Conservation (phyloP, 768 basidiomycete species). For the Psilocybe subaeruginosa region DNA sequence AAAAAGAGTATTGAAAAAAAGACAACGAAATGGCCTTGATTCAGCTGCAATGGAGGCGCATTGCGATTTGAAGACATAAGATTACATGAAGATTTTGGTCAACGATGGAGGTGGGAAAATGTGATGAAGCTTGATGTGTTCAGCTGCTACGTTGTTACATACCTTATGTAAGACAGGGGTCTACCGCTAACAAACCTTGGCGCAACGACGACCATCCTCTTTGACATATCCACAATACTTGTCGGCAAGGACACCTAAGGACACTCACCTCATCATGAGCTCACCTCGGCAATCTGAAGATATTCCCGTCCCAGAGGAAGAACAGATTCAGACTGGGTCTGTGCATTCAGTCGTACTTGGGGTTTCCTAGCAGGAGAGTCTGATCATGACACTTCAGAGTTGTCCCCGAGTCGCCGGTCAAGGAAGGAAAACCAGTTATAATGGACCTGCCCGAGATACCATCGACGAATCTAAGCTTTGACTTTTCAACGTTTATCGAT, state of each 20-base stretch:
- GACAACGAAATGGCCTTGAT: slow-evolving; percentile 52
- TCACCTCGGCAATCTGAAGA: slow-evolving; percentile 18
- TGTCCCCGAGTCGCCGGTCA: slow-evolving; percentile 3
- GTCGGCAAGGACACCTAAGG: too few species aligned
- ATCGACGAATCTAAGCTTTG: slow-evolving; percentile 43
- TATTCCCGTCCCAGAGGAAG: slow-evolving; percentile 11
- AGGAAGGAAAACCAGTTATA: slow-evolving; percentile 4
- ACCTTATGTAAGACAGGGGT: slow-evolving; percentile 19
- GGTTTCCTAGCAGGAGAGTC: slow-evolving; percentile 24
- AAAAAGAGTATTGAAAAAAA: slow-evolving; percentile 54
- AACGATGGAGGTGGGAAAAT: slow-evolving; percentile 12
- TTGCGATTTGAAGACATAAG: slow-evolving; percentile 9
- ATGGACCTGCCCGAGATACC: slow-evolving; percentile 55
- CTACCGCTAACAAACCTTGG: background rate
- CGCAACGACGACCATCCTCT: background rate
- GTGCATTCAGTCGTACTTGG: slow-evolving; percentile 26
- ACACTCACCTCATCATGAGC: slow-evolving; percentile 25
- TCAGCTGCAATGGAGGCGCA: slow-evolving; percentile 18
- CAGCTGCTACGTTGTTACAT: slow-evolving; percentile 13
- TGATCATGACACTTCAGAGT: slow-evolving; percentile 32
- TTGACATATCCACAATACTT: background rate
- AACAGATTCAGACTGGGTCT: slow-evolving; percentile 35
- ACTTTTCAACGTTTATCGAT: slow-evolving; percentile 48
- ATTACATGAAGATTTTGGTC: background rate
- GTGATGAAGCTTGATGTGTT: slow-evolving; percentile 10